phyloP scores from a whole-genome alignment of 345 rosid genomes.

The Noccaea caerulescens region DNA sequence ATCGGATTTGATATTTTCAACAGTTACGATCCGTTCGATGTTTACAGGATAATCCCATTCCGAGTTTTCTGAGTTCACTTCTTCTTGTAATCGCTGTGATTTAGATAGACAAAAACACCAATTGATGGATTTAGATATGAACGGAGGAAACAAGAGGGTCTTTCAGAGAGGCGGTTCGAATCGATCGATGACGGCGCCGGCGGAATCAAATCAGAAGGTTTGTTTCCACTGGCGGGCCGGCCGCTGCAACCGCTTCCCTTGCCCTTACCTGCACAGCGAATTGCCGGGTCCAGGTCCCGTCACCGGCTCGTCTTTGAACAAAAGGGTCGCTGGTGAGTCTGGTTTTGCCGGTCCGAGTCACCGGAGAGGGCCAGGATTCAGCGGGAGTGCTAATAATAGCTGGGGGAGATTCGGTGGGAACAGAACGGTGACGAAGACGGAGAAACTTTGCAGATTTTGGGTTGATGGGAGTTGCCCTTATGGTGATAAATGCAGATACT shows the following conservation, averaged over 20 bases:
- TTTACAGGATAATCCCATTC: constrained; percentile 25
- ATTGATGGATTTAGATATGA: constrained; percentile 72
- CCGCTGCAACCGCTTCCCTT: constrained; percentile 67
- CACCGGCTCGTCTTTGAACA: constrained; percentile 42
- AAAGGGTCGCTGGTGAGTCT: constrained; percentile 68
- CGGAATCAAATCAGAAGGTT: constrained; percentile 61
- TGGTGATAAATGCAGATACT: constrained; percentile 72
- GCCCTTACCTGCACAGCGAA: constrained; percentile 79
- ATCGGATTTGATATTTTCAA: constrained; percentile 29
- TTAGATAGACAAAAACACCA: background rate
- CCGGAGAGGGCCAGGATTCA: constrained; percentile 60
- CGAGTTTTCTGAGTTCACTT: background rate
- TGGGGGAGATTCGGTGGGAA: constrained; percentile 70
- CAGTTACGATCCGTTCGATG: constrained; percentile 30
- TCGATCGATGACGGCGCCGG: constrained; percentile 41
- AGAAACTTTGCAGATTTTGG: constrained; percentile 84
- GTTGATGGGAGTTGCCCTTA: constrained; percentile 76
- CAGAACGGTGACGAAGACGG: constrained; percentile 56
- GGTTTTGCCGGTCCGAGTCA: constrained; percentile 60
- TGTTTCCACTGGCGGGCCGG: constrained; percentile 95
- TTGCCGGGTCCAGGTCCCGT: constrained; percentile 44
- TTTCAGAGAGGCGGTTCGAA: constrained; percentile 59
- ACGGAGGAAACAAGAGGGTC: constrained; percentile 68
- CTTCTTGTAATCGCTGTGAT: background rate
- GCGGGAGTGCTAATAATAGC: constrained; percentile 38